These are phyloP conservation scores for Pochonia chlamydosporia DNA, from an alignment of 2,329 filamentous ascomycete genomes.

Conservation along the genomic window DNA sequence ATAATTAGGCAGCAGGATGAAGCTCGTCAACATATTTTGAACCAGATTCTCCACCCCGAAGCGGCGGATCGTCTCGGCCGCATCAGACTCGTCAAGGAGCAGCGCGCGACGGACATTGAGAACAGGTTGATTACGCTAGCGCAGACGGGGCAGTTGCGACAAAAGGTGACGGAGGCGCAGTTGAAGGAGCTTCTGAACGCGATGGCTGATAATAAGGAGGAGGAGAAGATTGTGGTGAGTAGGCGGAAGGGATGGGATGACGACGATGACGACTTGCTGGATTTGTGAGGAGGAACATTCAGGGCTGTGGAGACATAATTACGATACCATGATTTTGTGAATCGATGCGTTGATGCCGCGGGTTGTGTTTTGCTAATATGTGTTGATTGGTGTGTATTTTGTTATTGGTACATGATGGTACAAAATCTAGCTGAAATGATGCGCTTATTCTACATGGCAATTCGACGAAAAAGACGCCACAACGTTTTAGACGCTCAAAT, in stretches of 20 bases:
- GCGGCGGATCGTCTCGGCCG: conserved; percentile 89
- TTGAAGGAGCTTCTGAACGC: conserved; percentile 86
- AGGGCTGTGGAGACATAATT: not conserved
- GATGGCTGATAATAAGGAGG: conserved; percentile 70
- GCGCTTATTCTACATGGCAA: not conserved
- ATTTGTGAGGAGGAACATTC: conserved; percentile 40
- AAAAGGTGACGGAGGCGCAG: conserved; percentile 87
- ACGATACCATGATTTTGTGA: conserved; percentile 6
- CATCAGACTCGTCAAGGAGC: conserved; percentile 92
- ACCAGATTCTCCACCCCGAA: conserved; percentile 90
- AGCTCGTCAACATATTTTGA: conserved; percentile 70
- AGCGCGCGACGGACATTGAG: conserved; percentile 84
- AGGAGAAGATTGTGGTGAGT: conserved; percentile 82
- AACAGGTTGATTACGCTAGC: conserved; percentile 90
- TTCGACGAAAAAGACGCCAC: not conserved
- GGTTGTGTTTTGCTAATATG: too few species aligned
- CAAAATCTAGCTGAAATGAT: not conserved
- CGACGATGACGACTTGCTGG: conserved; percentile 72
- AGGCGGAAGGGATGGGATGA: conserved; percentile 81
- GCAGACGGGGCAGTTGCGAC: conserved; percentile 75
- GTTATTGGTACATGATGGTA: not conserved
- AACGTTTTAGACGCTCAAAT: not conserved
- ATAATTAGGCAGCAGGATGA: conserved; percentile 58
- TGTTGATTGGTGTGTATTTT: not conserved
- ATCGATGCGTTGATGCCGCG: too few species aligned